Evolutionary conservation across 164 flowering plant species (phyloP).

Genomic region (Chimonanthus praecox): DNA sequence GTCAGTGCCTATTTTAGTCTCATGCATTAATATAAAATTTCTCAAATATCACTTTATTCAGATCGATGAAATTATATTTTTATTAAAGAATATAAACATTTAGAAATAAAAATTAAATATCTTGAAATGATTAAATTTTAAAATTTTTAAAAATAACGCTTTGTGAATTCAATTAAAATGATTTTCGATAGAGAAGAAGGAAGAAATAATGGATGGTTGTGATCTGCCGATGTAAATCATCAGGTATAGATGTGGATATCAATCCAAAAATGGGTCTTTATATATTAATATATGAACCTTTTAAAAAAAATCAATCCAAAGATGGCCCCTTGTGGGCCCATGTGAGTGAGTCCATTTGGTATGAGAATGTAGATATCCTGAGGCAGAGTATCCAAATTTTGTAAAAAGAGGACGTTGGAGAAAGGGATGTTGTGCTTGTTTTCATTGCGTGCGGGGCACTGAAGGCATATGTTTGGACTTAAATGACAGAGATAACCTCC

Average conservation of each 20-base stretch:
- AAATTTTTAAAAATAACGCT: too few relatives aligned
- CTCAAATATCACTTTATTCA: too few relatives aligned
- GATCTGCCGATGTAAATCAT: neutral
- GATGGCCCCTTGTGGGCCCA: neutral
- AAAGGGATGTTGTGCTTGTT: neutral
- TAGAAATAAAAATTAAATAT: too few relatives aligned
- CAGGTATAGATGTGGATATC: neutral
- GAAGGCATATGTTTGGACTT: neutral
- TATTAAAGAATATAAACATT: too few relatives aligned
- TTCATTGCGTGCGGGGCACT: neutral
- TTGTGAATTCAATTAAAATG: too few relatives aligned
- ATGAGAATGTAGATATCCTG: neutral
- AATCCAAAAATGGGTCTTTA: too few relatives aligned
- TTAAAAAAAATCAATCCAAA: neutral
- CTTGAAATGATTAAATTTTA: too few relatives aligned
- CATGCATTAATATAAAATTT: too few relatives aligned
- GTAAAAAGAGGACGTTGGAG: neutral
- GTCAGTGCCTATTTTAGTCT: too few relatives aligned
- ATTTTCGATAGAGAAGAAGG: too few relatives aligned
- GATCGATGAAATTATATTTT: too few relatives aligned
- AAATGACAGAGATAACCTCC: neutral
- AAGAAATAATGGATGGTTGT: neutral
- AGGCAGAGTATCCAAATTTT: neutral
- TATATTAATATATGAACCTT: neutral
- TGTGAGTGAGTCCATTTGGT: neutral